These are phyloP conservation scores for Chalciporus pseudorubinellus DNA, from an alignment of 768 basidiomycete genomes.

Conservation along the genomic window DNA sequence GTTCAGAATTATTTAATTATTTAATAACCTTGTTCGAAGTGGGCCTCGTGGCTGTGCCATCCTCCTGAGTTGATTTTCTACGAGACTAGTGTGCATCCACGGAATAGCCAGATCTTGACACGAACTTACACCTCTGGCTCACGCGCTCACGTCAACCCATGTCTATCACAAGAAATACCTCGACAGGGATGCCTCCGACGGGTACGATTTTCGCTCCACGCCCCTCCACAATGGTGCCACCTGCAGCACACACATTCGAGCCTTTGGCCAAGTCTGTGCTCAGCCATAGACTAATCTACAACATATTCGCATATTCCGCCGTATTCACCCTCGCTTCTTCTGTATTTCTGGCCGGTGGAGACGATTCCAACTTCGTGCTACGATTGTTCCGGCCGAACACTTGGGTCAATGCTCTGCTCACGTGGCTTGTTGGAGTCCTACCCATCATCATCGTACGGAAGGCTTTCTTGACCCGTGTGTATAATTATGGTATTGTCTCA, in stretches of 20 bases:
- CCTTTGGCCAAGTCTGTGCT: slow-evolving; percentile 64
- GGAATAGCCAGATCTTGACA: too few species aligned
- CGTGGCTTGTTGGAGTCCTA: slow-evolving; percentile 53
- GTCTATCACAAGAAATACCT: slow-evolving; percentile 3
- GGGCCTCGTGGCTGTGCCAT: too few species aligned
- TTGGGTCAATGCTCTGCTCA: slow-evolving; percentile 37
- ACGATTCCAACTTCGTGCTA: slow-evolving; percentile 25
- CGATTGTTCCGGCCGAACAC: slow-evolving; percentile 44
- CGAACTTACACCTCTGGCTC: too few species aligned
- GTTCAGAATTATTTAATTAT: too few species aligned
- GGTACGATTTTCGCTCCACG: slow-evolving; percentile 36
- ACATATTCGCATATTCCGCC: slow-evolving; percentile 51
- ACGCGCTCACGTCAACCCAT: too few species aligned
- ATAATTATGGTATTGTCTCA: not conserved
- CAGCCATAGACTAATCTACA: slow-evolving; percentile 54
- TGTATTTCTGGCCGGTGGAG: slow-evolving; percentile 29
- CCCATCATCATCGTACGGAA: slow-evolving; percentile 62
- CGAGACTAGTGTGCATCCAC: too few species aligned
- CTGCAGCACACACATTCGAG: slow-evolving; percentile 58
- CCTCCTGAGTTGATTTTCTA: too few species aligned
- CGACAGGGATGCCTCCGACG: not conserved
- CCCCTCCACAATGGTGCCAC: slow-evolving; percentile 53
- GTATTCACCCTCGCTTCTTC: slow-evolving; percentile 45
- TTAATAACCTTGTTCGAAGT: too few species aligned
- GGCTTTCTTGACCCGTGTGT: slow-evolving; percentile 56